Evolutionary conservation across 2,329 filamentous ascomycete species (phyloP).

Genomic region (Fusarium xylarioides): DNA sequence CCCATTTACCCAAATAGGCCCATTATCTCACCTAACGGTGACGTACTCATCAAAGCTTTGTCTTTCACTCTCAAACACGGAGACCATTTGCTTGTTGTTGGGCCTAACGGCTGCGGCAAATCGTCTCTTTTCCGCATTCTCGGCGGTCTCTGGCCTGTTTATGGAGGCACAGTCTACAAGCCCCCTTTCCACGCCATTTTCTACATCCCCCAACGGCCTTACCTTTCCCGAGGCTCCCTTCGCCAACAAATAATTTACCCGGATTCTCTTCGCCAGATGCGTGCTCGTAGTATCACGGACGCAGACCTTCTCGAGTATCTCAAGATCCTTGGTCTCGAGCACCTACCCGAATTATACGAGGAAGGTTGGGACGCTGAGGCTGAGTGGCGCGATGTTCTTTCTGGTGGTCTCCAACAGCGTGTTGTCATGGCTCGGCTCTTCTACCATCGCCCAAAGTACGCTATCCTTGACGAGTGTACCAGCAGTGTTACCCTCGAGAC

Average conservation of each 20-base stretch:
- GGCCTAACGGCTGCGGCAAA: slow-evolving; percentile 97
- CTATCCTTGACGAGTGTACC: slow-evolving; percentile 97
- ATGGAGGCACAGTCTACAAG: slow-evolving; percentile 92
- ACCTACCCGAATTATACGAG: slow-evolving; percentile 79
- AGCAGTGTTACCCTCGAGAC: slow-evolving; percentile 94
- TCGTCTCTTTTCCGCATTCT: slow-evolving; percentile 96
- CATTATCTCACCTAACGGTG: slow-evolving; percentile 96
- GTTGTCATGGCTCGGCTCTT: slow-evolving; percentile 96
- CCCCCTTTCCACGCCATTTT: slow-evolving; percentile 94
- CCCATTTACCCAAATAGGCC: slow-evolving; percentile 58
- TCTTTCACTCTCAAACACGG: slow-evolving; percentile 88
- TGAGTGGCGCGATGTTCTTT: slow-evolving; percentile 95
- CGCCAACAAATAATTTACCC: slow-evolving; percentile 98
- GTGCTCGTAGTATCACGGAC: slow-evolving; percentile 83
- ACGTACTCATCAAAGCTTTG: slow-evolving; percentile 85
- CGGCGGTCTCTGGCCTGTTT: slow-evolving; percentile 96
- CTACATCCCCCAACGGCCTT: slow-evolving; percentile 96
- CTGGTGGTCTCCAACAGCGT: slow-evolving; percentile 91
- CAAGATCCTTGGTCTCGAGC: slow-evolving; percentile 80
- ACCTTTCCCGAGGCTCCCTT: slow-evolving; percentile 89
- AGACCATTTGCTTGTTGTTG: slow-evolving; percentile 92
- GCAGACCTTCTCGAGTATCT: slow-evolving; percentile 81
- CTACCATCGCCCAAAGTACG: slow-evolving; percentile 91
- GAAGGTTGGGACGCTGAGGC: slow-evolving; percentile 91
- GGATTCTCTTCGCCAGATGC: slow-evolving; percentile 87